Conservation (phyloP, 2,329 filamentous ascomycete genomes). For the Aspergillus japonicus region DNA sequence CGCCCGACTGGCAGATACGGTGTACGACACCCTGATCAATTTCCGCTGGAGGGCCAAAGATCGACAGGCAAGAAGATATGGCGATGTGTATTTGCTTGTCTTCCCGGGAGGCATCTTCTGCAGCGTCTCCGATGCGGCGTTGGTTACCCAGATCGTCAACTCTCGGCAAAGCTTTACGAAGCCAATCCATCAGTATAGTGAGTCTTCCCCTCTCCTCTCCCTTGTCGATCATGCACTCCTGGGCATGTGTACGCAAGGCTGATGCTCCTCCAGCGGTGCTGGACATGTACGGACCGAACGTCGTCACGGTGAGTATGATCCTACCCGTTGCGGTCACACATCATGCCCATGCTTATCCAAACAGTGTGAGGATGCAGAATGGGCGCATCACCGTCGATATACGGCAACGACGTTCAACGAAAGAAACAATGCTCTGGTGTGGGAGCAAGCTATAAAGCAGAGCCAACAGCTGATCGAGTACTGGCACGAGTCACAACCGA, state of each 20-base stretch:
- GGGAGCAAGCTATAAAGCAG: slow-evolving; percentile 37
- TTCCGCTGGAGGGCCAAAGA: slow-evolving; percentile 19
- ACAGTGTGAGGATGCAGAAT: slow-evolving; percentile 34
- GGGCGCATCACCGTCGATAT: slow-evolving; percentile 47
- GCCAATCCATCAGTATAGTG: slow-evolving; percentile 11
- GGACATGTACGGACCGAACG: slow-evolving; percentile 35
- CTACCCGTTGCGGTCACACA: not conserved
- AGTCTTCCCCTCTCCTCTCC: not conserved
- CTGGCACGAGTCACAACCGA: slow-evolving; percentile 13
- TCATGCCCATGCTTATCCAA: not conserved
- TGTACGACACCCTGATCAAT: slow-evolving; percentile 6
- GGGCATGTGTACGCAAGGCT: not conserved
- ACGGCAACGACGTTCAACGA: slow-evolving; percentile 48
- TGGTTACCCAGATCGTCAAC: slow-evolving; percentile 18
- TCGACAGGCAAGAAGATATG: slow-evolving; percentile 14
- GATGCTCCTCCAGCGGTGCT: slow-evolving; percentile 17
- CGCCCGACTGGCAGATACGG: slow-evolving; percentile 12
- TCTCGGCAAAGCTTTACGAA: slow-evolving; percentile 17
- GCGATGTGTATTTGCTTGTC: slow-evolving; percentile 16
- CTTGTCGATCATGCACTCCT: not conserved
- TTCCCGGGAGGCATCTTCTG: slow-evolving; percentile 12
- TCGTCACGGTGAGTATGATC: slow-evolving; percentile 28
- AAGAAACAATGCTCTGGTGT: slow-evolving; percentile 41
- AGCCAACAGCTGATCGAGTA: slow-evolving; percentile 31
- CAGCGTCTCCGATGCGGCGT: slow-evolving; percentile 18